Percentiles rank a stretch among this genome's conserved stretches.
These are phyloP conservation scores for Dictyophora rubrovolvata DNA, from an alignment of 768 basidiomycete genomes.

Conservation along the genomic window DNA sequence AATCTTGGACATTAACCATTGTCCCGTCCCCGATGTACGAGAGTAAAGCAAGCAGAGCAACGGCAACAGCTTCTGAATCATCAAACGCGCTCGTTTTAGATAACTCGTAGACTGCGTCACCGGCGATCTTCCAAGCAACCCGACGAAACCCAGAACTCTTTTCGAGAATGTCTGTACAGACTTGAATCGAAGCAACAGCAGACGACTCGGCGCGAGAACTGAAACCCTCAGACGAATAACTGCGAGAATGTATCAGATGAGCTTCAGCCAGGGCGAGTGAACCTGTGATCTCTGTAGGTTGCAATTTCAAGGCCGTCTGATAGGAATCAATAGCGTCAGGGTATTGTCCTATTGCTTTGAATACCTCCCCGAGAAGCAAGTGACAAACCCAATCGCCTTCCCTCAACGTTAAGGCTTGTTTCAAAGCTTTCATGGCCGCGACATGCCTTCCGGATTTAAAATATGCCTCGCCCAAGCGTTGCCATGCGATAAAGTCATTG, in stretches of 20 bases:
- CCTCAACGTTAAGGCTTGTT: conserved; percentile 59
- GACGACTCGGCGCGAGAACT: conserved; percentile 63
- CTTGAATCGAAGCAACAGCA: conserved; percentile 48
- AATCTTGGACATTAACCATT: neutral
- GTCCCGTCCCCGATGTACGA: neutral
- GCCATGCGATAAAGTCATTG: conserved; percentile 76
- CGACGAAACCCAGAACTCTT: conserved; percentile 53
- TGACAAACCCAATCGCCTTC: conserved; percentile 74
- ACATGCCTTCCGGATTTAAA: conserved; percentile 77
- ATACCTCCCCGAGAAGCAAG: conserved; percentile 80
- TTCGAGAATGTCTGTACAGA: conserved; percentile 40
- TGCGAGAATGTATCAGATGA: conserved; percentile 58
- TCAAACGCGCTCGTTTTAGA: conserved; percentile 41
- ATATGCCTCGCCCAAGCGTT: conserved; percentile 87
- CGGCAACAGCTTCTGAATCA: conserved; percentile 22
- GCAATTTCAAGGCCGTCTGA: conserved; percentile 40
- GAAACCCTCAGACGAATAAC: conserved; percentile 62
- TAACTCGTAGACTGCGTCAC: conserved; percentile 65
- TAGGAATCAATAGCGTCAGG: conserved; percentile 66
- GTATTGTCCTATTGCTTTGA: conserved; percentile 64
- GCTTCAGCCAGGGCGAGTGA: conserved; percentile 62
- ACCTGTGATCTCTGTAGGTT: conserved; percentile 63
- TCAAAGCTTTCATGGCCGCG: conserved; percentile 82
- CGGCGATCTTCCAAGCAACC: conserved; percentile 75
- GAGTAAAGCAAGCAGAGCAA: neutral